A percentile compares a stretch with the other conserved stretches of the same genome.
These are phyloP conservation scores for Kazachstania martiniae DNA, from an alignment of 805 yeast genomes.

Conservation along the genomic window DNA sequence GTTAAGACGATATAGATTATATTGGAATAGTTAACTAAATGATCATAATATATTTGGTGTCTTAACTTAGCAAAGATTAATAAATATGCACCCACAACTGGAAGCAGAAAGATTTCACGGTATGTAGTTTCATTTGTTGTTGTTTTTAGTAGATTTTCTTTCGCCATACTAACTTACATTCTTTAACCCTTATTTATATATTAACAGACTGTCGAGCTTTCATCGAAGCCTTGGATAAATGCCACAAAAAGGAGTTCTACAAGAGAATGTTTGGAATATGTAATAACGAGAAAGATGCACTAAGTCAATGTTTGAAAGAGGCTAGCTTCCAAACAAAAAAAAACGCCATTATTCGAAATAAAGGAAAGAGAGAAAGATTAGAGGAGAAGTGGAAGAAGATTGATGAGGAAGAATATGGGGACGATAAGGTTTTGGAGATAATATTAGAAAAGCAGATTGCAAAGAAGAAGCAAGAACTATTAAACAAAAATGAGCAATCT, in stretches of 20 bases:
- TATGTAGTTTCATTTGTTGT: slow-evolving; percentile 15
- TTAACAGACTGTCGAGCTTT: slow-evolving; percentile 59
- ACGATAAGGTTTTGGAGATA: slow-evolving; percentile 56
- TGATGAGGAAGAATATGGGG: slow-evolving; percentile 75
- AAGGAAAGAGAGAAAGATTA: slow-evolving; percentile 43
- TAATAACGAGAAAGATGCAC: slow-evolving; percentile 70
- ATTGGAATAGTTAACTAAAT: neutral
- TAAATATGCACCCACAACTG: slow-evolving; percentile 42
- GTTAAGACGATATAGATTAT: too few species aligned
- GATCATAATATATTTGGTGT: neutral
- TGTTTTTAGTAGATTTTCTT: neutral
- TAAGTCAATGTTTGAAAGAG: slow-evolving; percentile 68
- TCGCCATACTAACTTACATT: slow-evolving; percentile 5
- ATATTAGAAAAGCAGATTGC: slow-evolving; percentile 53
- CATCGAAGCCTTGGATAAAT: slow-evolving; percentile 80
- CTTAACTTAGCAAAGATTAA: neutral
- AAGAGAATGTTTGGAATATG: slow-evolving; percentile 73
- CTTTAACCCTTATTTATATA: neutral
- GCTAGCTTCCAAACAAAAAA: slow-evolving; percentile 58
- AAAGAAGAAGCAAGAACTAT: too few species aligned
- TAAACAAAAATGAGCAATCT: too few species aligned
- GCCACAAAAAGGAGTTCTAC: slow-evolving; percentile 63
- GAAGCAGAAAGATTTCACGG: slow-evolving; percentile 39
- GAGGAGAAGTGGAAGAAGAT: slow-evolving; percentile 48
- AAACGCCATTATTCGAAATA: slow-evolving; percentile 39